These are phyloP conservation scores for Pyrenopolyporus hunteri DNA, from an alignment of 495 filamentous ascomycete species.

Conservation along the genomic window DNA sequence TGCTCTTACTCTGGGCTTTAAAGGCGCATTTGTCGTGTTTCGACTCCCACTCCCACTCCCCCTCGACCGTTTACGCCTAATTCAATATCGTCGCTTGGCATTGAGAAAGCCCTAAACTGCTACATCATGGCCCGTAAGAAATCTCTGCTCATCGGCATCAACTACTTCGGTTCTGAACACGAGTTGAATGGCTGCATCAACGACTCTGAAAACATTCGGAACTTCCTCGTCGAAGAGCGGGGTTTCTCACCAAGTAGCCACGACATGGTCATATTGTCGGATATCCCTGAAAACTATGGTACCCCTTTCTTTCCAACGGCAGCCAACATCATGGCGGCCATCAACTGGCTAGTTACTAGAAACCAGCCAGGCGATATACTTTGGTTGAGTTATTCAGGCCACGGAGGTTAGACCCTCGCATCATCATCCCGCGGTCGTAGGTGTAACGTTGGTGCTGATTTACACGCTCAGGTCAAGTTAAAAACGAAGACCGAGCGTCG, in stretches of 20 bases:
- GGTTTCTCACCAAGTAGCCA: constrained; percentile 55
- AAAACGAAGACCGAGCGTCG: constrained; percentile 49
- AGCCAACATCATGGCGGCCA: constrained; percentile 61
- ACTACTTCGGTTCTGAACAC: constrained; percentile 61
- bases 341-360: constrained; percentile 61
- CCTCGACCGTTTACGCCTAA: neutral
- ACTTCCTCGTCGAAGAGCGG: constrained; percentile 52
- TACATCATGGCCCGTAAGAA: constrained; percentile 53
- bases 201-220: constrained; percentile 58
- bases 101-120: neutral
- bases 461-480: constrained; percentile 48
- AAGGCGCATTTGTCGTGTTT: neutral
- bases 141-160: constrained; percentile 66
- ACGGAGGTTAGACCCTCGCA: constrained; percentile 50
- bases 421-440: neutral
- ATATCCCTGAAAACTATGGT: constrained; percentile 53
- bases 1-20: neutral
- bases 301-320: constrained; percentile 60
- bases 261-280: constrained; percentile 62
- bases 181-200: constrained; percentile 62
- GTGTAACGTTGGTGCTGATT: neutral
- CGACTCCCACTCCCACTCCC: neutral
- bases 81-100: neutral
- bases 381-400: constrained; percentile 65
- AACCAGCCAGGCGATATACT: constrained; percentile 56